These are phyloP conservation scores for Cryptosporidium sp. DNA, from an alignment of 169 alveolate genomes.

Conservation along the genomic window DNA sequence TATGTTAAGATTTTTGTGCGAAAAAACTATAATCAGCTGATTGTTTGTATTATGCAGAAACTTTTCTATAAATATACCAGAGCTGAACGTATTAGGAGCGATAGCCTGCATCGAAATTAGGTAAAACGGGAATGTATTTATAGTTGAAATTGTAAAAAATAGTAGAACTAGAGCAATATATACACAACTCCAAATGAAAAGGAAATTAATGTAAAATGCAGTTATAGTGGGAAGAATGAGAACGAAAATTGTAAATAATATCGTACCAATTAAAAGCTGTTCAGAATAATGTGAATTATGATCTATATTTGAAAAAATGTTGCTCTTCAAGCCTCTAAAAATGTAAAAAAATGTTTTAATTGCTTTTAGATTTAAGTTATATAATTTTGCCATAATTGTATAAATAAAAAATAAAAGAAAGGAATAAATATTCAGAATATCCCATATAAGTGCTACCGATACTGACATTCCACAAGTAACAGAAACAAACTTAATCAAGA, in stretches of 20 bases:
- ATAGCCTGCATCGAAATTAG: not conserved
- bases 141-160: slow-evolving; percentile 41
- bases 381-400: slow-evolving; percentile 36
- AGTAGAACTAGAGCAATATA: slow-evolving; percentile 26
- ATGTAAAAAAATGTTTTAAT: slow-evolving; percentile 46
- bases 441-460: slow-evolving; percentile 62
- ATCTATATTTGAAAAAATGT: slow-evolving; percentile 57
- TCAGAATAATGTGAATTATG: slow-evolving; percentile 53
- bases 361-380: slow-evolving; percentile 43
- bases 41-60: slow-evolving; percentile 9
- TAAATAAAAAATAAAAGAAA: slow-evolving; percentile 50
- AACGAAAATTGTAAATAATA: slow-evolving; percentile 54
- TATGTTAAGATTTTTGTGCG: slow-evolving; percentile 16
- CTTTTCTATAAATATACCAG: slow-evolving; percentile 41
- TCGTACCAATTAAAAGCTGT: slow-evolving; percentile 67
- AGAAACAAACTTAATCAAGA: slow-evolving; percentile 49
- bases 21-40: slow-evolving; percentile 40
- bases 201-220: slow-evolving; percentile 61
- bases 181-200: slow-evolving; percentile 69
- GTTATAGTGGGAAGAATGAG: slow-evolving; percentile 64
- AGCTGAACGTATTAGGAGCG: slow-evolving; percentile 19
- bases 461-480: slow-evolving; percentile 63
- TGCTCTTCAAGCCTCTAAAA: slow-evolving; percentile 59
- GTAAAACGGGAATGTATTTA: slow-evolving; percentile 49
- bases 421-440: slow-evolving; percentile 56